Percentiles rank a stretch among this genome's conserved stretches.
These are phyloP conservation scores for Cryphonectria nitschkei DNA, from an alignment of 2,329 filamentous ascomycete genomes.

Conservation along the genomic window DNA sequence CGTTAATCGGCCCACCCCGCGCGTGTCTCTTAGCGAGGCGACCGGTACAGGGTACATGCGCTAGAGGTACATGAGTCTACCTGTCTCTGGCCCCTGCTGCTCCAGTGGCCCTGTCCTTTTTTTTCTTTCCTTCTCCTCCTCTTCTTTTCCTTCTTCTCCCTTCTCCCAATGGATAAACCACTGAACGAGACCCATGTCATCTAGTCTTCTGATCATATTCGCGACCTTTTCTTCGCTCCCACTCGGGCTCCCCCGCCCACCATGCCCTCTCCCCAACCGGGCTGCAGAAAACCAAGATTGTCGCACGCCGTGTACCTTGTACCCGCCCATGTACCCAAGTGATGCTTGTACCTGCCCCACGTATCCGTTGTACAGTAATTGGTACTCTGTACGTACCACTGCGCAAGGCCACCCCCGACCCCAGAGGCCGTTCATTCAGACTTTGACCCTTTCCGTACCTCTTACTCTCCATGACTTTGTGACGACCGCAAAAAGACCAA, in stretches of 20 bases:
- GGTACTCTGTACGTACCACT: neutral
- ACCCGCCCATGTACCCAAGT: neutral
- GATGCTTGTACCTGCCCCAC: neutral
- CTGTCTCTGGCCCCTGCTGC: neutral
- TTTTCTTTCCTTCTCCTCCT: neutral
- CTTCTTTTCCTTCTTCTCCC: neutral
- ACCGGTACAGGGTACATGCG: neutral
- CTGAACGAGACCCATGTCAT: conserved; percentile 21
- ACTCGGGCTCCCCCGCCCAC: conserved; percentile 13
- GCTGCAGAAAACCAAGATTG: neutral
- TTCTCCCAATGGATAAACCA: neutral
- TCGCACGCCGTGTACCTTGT: neutral
- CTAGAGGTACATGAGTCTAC: neutral
- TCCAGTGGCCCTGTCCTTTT: neutral
- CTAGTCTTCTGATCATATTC: conserved; percentile 27
- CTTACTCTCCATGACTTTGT: neutral
- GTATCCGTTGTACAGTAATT: neutral
- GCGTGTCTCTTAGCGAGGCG: neutral
- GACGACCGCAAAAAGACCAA: neutral
- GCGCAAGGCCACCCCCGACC: neutral
- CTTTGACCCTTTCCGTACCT: neutral
- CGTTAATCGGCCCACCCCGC: neutral
- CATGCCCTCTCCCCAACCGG: neutral
- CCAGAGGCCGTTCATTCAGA: neutral
- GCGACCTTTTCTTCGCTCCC: conserved; percentile 19